Base-by-base conservation (phyloP, 2,329 filamentous ascomycete genomes). In the Alternaria longipes region DNA sequence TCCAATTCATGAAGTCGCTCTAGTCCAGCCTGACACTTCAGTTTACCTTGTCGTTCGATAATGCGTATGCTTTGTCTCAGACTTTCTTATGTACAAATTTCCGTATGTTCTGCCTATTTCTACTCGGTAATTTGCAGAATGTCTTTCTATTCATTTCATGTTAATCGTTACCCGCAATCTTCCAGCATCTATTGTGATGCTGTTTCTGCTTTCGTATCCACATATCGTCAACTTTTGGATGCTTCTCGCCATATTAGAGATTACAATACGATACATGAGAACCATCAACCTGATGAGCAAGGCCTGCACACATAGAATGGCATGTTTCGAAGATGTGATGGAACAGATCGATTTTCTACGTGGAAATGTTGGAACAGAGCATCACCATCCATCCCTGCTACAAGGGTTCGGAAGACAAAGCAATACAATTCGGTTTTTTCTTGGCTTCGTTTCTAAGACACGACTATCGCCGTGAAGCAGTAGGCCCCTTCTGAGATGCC, bases 391-490 rank as follows among this genome's bases (percentile, higher is more conserved):
- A 18, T n/a, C 11, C 30, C 30, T 12, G 30, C 30, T 47, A 5
- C n/a, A 28, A 28, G 42, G 5, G 8, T 18, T 32, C 14, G 46
- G 18, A 34, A 24, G 46, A 14, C 28, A 49, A 14, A 14, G 34
- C 49, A 18, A 40, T 24, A 34, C 49, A 11, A 4, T 41, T 41
- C 18, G 11, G 11, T 28, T 41, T 52, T n/a, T 18, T 52, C 16
- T 41, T 11, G 49, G 36, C 49, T 16, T 34, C 22, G 12, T 20
- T 41, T 41, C 24, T 26, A 24, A 38, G 34, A 52, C 22, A 41
- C 49, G 12, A 41, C 49, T 41, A 41, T 52, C 34, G 49, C 34
- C 6, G 6, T 52, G 34, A 28, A 34, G 34, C 34, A 52, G 49
- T 41, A 41, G 49, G 34, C 41, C 30, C 22, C 30, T 41, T 41